Base-by-base conservation (phyloP, 192 early-diverging fungal species). In the Entomortierella parvispora region DNA sequence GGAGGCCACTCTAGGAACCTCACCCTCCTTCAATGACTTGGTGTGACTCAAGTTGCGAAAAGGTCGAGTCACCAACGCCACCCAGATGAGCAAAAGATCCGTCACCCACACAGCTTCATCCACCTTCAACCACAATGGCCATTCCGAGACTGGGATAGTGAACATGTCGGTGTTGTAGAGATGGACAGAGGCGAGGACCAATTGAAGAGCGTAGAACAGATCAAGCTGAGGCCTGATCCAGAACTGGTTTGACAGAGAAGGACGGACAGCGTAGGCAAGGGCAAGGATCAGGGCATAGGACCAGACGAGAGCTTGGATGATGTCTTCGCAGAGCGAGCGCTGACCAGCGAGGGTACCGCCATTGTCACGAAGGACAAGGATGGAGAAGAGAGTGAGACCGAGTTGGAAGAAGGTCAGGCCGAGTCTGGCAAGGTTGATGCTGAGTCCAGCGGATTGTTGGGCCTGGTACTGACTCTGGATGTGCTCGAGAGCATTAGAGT, bases 161-260 rank as follows among this genome's bases (percentile, higher is more conserved):
- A 63, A 23, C 22, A 53, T 42, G 15, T 68, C 65, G 18, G 61
- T 57, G 33, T 15, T 58, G 23, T 63, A 68, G 9, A 77, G 44
- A 28, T 28, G 65, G 26, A 40, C 28, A 0, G 74, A 34, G n/a
- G 50, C 18, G 0, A 77, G 32, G 1, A 43, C 10, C 17, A 62
- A n/a, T 32, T 63, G 26, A 31, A 77, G 54, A 11, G 51, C 12
- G 15, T 77, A 77, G 34, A 77, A 56, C 40, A 77, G n/a, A 48
- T 77, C 74, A 47, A 77, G 37, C 23, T 77, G 74, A 37, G 60
- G 74, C 3, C 74, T 65, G 9, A 77, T 57, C 74, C 74, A 77
- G 66, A 77, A 64, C 60, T 68, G 74, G 26, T 29, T 64, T 5
- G 74, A 42, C 6, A 52, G 15, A 12, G 42, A 3, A n/a, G 74